Evolutionary conservation across 2,329 filamentous ascomycete species (phyloP).

Genomic region (Pseudocercospora vitis): DNA sequence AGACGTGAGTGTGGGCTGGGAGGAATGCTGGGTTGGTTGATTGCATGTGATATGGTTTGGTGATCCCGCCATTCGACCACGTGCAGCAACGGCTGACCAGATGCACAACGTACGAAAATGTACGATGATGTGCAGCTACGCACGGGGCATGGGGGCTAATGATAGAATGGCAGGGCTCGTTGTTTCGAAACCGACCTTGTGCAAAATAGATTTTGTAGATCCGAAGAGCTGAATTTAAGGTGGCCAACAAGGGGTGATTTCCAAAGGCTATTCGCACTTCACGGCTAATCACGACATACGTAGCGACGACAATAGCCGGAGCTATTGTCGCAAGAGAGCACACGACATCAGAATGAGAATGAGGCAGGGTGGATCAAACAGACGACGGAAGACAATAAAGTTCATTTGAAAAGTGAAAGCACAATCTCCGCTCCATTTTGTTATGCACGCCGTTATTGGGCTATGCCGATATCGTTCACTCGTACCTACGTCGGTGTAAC

Average conservation of each 20-base stretch:
- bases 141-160: too few relatives aligned
- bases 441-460: too few relatives aligned
- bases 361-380: not conserved
- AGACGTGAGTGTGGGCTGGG: too few relatives aligned
- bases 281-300: not conserved
- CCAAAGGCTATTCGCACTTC: slow-evolving; percentile 2
- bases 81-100: too few relatives aligned
- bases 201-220: slow-evolving; percentile 3
- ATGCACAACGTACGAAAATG: too few relatives aligned
- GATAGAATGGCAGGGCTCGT: too few relatives aligned
- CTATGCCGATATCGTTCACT: not conserved
- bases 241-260: not conserved
- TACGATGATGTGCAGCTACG: too few relatives aligned
- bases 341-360: not conserved
- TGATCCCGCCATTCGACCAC: too few relatives aligned
- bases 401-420: too few relatives aligned
- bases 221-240: not conserved
- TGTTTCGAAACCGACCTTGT: too few relatives aligned
- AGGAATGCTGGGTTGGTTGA: too few relatives aligned
- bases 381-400: not conserved
- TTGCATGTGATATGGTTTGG: too few relatives aligned
- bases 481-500: not conserved
- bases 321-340: not conserved
- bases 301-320: not conserved
- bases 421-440: not conserved